Evolutionary conservation across 2,329 filamentous ascomycete genomes (phyloP).

Genomic region (Periconia sp.): DNA sequence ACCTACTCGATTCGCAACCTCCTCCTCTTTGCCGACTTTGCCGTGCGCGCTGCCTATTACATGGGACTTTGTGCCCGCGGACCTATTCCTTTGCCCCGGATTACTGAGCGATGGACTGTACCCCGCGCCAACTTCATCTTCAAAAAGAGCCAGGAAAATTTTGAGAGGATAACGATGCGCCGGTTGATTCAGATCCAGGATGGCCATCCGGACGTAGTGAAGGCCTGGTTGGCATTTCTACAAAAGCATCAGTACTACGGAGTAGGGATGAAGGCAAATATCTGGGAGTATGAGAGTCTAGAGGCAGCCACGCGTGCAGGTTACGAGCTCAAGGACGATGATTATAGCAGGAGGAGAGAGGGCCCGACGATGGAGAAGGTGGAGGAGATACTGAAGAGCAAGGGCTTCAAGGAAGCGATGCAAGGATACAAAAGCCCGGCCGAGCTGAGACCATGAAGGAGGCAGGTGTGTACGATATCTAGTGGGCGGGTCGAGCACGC

Average conservation of each 20-base stretch:
- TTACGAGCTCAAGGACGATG: constrained; percentile 31
- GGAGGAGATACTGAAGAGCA: constrained; percentile 37
- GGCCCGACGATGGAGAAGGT: constrained; percentile 42
- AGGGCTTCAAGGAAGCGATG: constrained; percentile 42
- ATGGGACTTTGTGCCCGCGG: constrained; percentile 84
- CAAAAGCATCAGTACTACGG: constrained; percentile 92
- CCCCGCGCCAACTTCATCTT: constrained; percentile 87
- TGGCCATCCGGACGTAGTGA: constrained; percentile 84
- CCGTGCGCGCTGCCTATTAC: constrained; percentile 92
- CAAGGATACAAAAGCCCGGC: constrained; percentile 25
- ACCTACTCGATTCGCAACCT: constrained; percentile 90
- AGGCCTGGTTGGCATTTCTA: constrained; percentile 90
- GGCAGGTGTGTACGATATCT: constrained; percentile 2
- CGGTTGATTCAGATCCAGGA: constrained; percentile 92
- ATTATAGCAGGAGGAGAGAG: constrained; percentile 37
- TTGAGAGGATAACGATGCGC: constrained; percentile 86
- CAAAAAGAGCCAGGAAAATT: constrained; percentile 98
- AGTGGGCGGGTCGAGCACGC: no score
- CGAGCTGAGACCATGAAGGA: constrained; percentile 28
- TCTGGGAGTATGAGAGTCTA: constrained; percentile 83
- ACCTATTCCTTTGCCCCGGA: constrained; percentile 82
- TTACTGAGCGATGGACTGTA: constrained; percentile 93
- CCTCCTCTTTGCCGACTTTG: constrained; percentile 94
- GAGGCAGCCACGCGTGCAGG: constrained; percentile 46
- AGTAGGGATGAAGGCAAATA: constrained; percentile 98